Evolutionary conservation across 495 filamentous ascomycete species (phyloP), one percentile per base, ranked within the genome.

Genomic region (Friedmanniomyces endolithicus): DNA sequence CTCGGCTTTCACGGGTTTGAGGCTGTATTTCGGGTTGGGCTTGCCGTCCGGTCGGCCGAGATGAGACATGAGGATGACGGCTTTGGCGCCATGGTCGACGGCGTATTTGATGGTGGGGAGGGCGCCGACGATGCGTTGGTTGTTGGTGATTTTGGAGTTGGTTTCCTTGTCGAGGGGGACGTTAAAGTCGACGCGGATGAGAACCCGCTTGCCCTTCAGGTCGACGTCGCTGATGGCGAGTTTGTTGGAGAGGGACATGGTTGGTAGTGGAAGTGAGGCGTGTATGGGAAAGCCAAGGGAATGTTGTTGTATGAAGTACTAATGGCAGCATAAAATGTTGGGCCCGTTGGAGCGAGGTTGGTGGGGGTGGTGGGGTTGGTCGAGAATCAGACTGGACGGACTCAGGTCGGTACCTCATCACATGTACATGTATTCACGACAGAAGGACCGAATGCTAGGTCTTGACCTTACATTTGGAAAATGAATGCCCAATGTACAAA

Each of bases 161-260:
- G 75, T 78, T 35, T 61, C 59, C 27, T 62, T 62, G 67, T 97
- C 87, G 68, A 96, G 87, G 61, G 92, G 92, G 48, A 99, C 92
- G 74, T 99, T 99, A 82, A 99, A 99, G 77, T 99, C 92, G 63
- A 99, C 92, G 62, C 92, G 84, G 68, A 99, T 94, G 66, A 99
- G 79, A 70, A 96, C 89, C 67, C 90, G 82, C 82, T 97, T 99
- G 78, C 78, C 90, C 80, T 94, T 94, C 70, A 97, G 82, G 74
- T 99, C 90, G 65, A 90, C 82, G 60, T 96, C 90, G 52, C 84
- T 86, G 74, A 97, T 95, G 52, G 87, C 84, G 67, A 99, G 86
- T 79, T 97, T 99, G 80, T 84, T 96, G 57, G 88, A 85, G 69
- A 99, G 87, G 82, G 94, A 96, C 92, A 99, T 99, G 27, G 6